These are phyloP conservation scores for Litchi chinensis DNA, from an alignment of 345 rosid species.

Conservation along the genomic window DNA sequence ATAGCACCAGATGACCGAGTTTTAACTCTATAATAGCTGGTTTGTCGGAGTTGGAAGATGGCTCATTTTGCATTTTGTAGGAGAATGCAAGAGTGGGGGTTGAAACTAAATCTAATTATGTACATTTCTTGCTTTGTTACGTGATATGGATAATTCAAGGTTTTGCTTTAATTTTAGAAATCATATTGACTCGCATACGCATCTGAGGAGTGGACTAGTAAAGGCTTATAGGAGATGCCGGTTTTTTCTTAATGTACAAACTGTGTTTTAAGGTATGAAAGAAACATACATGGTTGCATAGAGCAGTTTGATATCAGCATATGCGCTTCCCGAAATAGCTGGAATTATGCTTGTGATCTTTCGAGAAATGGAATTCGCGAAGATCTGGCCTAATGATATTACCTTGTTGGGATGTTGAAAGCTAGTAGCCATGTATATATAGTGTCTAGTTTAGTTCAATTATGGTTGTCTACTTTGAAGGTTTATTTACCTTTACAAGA, in stretches of 20 bases:
- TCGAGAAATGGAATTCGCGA: constrained; percentile 52
- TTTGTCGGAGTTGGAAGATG: constrained; percentile 44
- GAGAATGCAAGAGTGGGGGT: constrained; percentile 44
- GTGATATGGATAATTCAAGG: too few species aligned
- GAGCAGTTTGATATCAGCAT: constrained; percentile 71
- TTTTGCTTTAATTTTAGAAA: too few species aligned
- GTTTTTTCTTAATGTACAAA: constrained; percentile 37
- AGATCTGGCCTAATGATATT: constrained; percentile 56
- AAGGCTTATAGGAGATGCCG: constrained; percentile 69
- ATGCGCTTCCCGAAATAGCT: constrained; percentile 65
- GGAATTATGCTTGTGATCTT: constrained; percentile 47
- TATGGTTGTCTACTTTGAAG: too few species aligned
- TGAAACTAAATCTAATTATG: constrained; percentile 51
- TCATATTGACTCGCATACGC: too few species aligned
- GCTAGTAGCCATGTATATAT: constrained; percentile 59
- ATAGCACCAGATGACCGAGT: constrained; percentile 50
- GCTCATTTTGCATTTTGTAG: constrained; percentile 49
- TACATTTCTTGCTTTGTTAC: constrained; percentile 65
- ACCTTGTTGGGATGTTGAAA: constrained; percentile 56
- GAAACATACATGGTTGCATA: constrained; percentile 67
- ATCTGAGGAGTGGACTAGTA: constrained; percentile 54
- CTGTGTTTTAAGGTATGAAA: constrained; percentile 39
- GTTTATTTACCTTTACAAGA: too few species aligned
- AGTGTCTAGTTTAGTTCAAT: too few species aligned
- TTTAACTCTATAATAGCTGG: constrained; percentile 55